Evolutionary conservation across 2,329 filamentous ascomycete genomes (phyloP), one percentile per base, ranked within the genome.

Genomic region (Nannizziopsis barbatae): DNA sequence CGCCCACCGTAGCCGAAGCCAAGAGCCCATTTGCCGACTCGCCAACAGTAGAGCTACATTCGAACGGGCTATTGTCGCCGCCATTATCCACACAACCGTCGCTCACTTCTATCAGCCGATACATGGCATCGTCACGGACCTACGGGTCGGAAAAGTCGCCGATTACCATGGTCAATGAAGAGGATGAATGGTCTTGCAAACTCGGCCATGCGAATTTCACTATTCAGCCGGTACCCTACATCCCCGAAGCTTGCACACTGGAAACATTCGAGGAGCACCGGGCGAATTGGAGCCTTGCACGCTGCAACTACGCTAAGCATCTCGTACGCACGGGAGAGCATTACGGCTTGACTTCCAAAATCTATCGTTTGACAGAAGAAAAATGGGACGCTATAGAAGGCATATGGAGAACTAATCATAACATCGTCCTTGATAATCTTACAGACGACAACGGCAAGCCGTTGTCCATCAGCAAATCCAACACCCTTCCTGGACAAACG

Each of bases 151-250:
- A 80, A 20, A 77, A 84, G 12, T 77, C 81, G 3, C 75, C 77
- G 3, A 79, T 88, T 53, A 70, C 81, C 47, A 70, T 79, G n/a
- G 79, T 84, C 48, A 78, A 80, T 35, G 59, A 62, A 5, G 74
- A 81, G 43, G 87, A 94, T 62, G 80, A 83, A 56, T 95, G 90
- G 90, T 83, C 86, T 1, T 79, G 83, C 60, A 80, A 80, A 49
- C 77, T 96, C 11, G 90, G 90, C 22, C 89, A 96, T 62, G 89
- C 89, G 55, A 95, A 96, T 69, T 95, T 93, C 64, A 89, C 79
- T 58, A 93, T 96, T 57, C 71, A 78, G 17, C 89, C 89, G 0
- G 78, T 82, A 62, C 90, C 89, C 0, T 95, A 95, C 60, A 66
- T 77, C 7, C 83, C 86, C 0, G 75, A 80, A 12, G 61, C 62